Base-by-base conservation (phyloP, 1,139 yeast genomes). In the Sporopachydermia cereana region DNA sequence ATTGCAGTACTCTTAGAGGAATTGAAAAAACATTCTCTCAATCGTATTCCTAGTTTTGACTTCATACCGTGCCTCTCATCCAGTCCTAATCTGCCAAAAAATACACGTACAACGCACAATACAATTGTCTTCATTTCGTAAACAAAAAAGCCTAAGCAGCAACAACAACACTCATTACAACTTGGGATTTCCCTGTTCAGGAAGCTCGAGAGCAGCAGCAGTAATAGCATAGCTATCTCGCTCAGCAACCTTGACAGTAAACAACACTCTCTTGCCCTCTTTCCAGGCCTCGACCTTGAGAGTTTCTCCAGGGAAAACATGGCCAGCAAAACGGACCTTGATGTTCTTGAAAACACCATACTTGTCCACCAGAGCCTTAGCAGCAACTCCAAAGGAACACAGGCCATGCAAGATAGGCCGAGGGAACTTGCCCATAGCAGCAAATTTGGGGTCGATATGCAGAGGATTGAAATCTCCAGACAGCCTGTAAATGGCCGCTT, bases 281-380 rank as follows among this genome's bases (percentile, higher is more conserved):
- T 80, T 84, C 98, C 98, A 91, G 41, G 95, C 95, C 48, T 68
- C 68, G 39, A 91, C 78, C 58, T 73, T 74, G 62, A 91, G 72
- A 27, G 86, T 82, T 67, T 91, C 97, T 56, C 97, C 98, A n/a
- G 97, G 97, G 77, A 77, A 88, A 41, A 91, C 97, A 58, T 84
- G 80, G 57, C 91, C 91, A 29, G 95, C 76, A 62, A 91, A 91
- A 61, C 97, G 79, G 31, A 78, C 94, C 71, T 91, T 91, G 62
- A 88, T 75, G 69, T 88, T 96, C 59, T 74, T 75, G 64, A 83
- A 84, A 43, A 75, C 71, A 48, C 97, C 97, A 64, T 67, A 91
- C 58, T 83, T 73, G 57, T 88, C 95, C 57, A 74, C 72, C 56
- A 91, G 71, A 16, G 76, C 76, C 64, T 88, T 85, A 39, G 82